Percentiles rank a stretch among this genome's conserved stretches.
Conservation (phyloP, 495 filamentous ascomycete species). For the Mytilinidion resinicola region DNA sequence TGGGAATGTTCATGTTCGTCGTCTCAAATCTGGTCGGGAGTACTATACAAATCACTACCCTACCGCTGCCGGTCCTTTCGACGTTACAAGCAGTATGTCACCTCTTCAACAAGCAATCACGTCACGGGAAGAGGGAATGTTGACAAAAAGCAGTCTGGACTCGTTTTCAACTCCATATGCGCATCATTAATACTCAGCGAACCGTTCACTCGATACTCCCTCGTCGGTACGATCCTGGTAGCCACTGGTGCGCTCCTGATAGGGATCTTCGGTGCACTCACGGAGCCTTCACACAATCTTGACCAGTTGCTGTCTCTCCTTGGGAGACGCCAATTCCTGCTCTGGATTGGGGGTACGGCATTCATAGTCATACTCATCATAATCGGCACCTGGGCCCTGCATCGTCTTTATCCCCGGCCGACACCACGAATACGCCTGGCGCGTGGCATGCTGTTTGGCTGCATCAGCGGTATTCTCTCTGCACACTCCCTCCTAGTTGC, state of each 20-base stretch:
- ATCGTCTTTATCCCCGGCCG: conserved; percentile 48
- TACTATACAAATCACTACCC: conserved; percentile 93
- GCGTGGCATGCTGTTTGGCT: conserved; percentile 81
- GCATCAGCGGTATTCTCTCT: conserved; percentile 77
- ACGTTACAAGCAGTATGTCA: conserved; percentile 76
- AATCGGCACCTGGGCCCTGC: conserved; percentile 50
- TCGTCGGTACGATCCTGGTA: conserved; percentile 82
- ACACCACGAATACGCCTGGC: conserved; percentile 67
- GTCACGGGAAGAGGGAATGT: conserved; percentile 13
- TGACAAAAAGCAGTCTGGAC: conserved; percentile 53
- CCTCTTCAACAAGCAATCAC: conserved; percentile 1
- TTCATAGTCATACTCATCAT: conserved; percentile 65
- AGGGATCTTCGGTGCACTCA: conserved; percentile 86
- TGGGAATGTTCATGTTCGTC: conserved; percentile 97
- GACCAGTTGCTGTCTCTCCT: conserved; percentile 74
- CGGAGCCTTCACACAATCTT: conserved; percentile 88
- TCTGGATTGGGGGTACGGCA: conserved; percentile 81
- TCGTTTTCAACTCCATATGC: conserved; percentile 98
- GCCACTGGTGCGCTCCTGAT: conserved; percentile 82
- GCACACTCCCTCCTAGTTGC: conserved; percentile 89
- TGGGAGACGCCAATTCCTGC: conserved; percentile 65
- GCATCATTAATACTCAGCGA: conserved; percentile 89
- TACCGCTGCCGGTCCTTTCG: conserved; percentile 90
- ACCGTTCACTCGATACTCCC: conserved; percentile 86
- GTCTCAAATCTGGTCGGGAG: conserved; percentile 89